Evolutionary conservation across 1,284 basidiomycete species (phyloP), one percentile per base, ranked within the genome.

Genomic region (Rhodotorula sp.): DNA sequence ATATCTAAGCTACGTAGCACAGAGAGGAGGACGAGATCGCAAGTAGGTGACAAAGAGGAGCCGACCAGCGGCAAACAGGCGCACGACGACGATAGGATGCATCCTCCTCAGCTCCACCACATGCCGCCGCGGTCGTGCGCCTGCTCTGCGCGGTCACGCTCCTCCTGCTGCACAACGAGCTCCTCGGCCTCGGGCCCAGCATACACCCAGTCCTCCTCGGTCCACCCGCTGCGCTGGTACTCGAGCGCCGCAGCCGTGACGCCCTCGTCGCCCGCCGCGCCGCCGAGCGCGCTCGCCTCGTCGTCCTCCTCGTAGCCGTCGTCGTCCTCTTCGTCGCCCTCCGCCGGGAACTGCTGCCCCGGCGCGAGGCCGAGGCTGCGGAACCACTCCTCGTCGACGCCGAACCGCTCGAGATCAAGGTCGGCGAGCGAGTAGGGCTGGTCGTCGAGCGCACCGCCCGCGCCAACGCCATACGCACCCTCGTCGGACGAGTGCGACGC

Each of bases 351-450:
- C 34, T 34, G 34, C 34, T 34, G 34, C 34, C 34, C 41, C n/a
- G 61, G 23, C 46, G 42, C 27, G 53, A 60, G 55, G 19, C 68
- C 68, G 42, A 69, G 34, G 42, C 58, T 54, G 14, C 58, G 52
- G 44, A 69, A 64, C 53, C 64, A 69, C n/a, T 59, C 57, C 46
- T 69, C 68, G 63, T 65, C 63, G 63, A 69, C 55, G n/a, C 68
- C 68, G 52, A 65, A 69, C 25, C 63, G 63, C 34, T 69, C 68
- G 41, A 69, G 54, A 25, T 69, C 58, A n/a, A 67, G 61, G 45
- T 69, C 68, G 41, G 49, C 52, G 13, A 55, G 44, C 44, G 57
- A 45, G 57, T 46, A 58, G 14, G 57, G 44, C 57, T 58, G 23
- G 23, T 52, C 53, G 13, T 54, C 53, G 53, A 34, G 7, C 14